Conservation (phyloP, 441 rosid species). For the Arabidopsis lyrata region DNA sequence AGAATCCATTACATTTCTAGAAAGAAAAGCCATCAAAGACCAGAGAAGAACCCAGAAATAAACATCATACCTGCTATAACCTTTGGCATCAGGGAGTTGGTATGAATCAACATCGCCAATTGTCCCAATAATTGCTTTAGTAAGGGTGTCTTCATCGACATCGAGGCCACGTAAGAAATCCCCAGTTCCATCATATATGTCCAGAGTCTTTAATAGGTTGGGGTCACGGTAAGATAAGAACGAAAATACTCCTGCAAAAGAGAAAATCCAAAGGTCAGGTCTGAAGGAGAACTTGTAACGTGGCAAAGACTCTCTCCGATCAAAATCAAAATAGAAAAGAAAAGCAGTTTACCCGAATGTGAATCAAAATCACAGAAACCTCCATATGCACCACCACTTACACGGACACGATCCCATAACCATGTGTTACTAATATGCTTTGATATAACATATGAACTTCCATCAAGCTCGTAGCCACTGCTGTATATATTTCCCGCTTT, state of each 20-base stretch:
- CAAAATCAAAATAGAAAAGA: not conserved
- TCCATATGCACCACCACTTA: conserved; percentile 97
- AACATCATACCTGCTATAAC: conserved; percentile 79
- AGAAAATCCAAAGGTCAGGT: conserved; percentile 36
- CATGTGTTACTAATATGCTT: conserved; percentile 87
- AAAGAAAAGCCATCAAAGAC: not conserved
- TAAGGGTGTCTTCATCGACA: conserved; percentile 79
- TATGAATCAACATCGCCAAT: conserved; percentile 93
- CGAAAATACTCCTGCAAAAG: conserved; percentile 73
- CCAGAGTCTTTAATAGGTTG: conserved; percentile 86
- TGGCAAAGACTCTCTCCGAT: not conserved
- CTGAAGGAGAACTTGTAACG: not conserved
- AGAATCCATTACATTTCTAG: conserved; percentile 8
- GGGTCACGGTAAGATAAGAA: conserved; percentile 95
- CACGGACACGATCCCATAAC: conserved; percentile 98
- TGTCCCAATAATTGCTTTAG: conserved; percentile 95
- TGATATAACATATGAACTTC: conserved; percentile 94
- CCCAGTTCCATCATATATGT: conserved; percentile 81
- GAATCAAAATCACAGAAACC: conserved; percentile 92
- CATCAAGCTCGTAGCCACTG: conserved; percentile 74
- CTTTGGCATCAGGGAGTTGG: conserved; percentile 98
- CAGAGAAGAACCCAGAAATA: not conserved
- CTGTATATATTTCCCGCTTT: conserved; percentile 86
- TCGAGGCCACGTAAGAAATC: conserved; percentile 80
- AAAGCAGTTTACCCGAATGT: conserved; percentile 69